A percentile compares a stretch with the other conserved stretches of the same genome.
Conservation (phyloP, 2,329 filamentous ascomycete genomes). For the Diaporthe eres region DNA sequence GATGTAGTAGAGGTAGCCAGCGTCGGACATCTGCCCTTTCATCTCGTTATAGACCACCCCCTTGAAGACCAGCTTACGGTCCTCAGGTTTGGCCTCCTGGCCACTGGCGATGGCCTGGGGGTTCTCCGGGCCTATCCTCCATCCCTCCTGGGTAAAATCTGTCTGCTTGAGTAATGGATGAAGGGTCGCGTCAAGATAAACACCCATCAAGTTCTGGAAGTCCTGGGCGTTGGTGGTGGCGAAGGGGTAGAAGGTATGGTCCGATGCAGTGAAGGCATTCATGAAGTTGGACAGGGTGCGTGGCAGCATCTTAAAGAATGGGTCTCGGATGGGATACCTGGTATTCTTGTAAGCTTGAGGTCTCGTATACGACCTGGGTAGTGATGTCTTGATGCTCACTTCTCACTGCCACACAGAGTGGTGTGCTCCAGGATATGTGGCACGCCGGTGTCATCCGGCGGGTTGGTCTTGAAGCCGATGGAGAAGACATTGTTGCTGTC, state of each 20-base stretch:
- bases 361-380: background rate
- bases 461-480: slow-evolving; percentile 99
- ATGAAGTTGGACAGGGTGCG: slow-evolving; percentile 99
- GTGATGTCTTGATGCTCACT: slow-evolving; percentile 65
- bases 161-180: slow-evolving; percentile 89
- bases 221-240: slow-evolving; percentile 96
- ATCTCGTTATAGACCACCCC: slow-evolving; percentile 99
- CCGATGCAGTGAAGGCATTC: slow-evolving; percentile 97
- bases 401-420: slow-evolving; percentile 94
- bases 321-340: slow-evolving; percentile 96
- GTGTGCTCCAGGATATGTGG: slow-evolving; percentile 99
- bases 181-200: slow-evolving; percentile 95
- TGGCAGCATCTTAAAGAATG: slow-evolving; percentile 99
- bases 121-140: slow-evolving; percentile 95
- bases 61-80: slow-evolving; percentile 89
- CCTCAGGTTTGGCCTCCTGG: slow-evolving; percentile 63
- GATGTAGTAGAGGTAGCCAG: slow-evolving; percentile 96
- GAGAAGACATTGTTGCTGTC: slow-evolving; percentile 99
- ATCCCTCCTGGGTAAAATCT: slow-evolving; percentile 97
- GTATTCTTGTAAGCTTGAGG: slow-evolving; percentile 48
- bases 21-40: slow-evolving; percentile 99
- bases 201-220: slow-evolving; percentile 95
- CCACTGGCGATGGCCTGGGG: slow-evolving; percentile 69
- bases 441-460: slow-evolving; percentile 94
- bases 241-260: slow-evolving; percentile 98